phyloP scores from a whole-genome alignment of 2,329 filamentous ascomycete genomes.

The Pestalotiopsis sp. region DNA sequence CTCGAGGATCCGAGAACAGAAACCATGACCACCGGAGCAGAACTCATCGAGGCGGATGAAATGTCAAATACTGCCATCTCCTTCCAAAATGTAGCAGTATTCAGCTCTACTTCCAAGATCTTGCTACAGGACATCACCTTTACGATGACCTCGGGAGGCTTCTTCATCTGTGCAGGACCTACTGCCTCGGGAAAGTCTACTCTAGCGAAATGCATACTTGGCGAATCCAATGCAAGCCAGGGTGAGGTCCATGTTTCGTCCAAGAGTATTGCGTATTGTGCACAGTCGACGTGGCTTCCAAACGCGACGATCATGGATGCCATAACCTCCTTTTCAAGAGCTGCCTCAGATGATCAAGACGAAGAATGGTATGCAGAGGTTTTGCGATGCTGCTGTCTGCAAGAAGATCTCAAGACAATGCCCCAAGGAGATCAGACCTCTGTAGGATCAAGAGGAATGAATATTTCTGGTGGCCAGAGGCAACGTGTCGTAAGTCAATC shows the following conservation, averaged over 20 bases:
- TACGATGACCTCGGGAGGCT: constrained; percentile 20
- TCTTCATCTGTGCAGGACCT: constrained; percentile 28
- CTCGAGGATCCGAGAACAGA: neutral
- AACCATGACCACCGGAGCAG: neutral
- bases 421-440: constrained; percentile 23
- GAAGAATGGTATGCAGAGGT: constrained; percentile 35
- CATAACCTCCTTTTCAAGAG: constrained; percentile 25
- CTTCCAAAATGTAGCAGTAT: neutral
- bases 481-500: constrained; percentile 29
- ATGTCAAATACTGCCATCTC: neutral
- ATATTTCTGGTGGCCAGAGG: constrained; percentile 31
- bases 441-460: constrained; percentile 24
- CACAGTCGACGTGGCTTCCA: constrained; percentile 41
- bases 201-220: constrained; percentile 23
- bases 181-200: constrained; percentile 31
- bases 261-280: constrained; percentile 34
- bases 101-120: neutral
- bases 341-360: constrained; percentile 10
- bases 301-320: constrained; percentile 33
- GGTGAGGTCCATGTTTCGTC: constrained; percentile 31
- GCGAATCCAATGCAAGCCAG: constrained; percentile 18
- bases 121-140: constrained; percentile 25
- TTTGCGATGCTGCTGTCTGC: constrained; percentile 25
- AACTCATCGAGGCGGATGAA: neutral
- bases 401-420: constrained; percentile 24